Evolutionary conservation across 345 rosid species (phyloP), one percentile per base, ranked within the genome.

Genomic region (Eucalyptus polybractea): DNA sequence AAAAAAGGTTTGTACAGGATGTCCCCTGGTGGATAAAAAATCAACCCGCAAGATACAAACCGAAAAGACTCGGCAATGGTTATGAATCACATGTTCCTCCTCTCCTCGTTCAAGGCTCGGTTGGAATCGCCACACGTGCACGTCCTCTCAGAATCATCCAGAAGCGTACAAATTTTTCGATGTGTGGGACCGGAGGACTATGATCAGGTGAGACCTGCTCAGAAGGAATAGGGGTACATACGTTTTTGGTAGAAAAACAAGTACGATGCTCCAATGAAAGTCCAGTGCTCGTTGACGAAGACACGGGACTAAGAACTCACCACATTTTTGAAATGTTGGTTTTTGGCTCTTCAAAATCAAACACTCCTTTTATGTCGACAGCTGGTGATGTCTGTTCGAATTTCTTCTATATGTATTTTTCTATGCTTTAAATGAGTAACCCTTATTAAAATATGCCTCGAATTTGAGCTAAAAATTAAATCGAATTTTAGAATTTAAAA

Each of bases 131-230:
- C 22, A 69, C 42, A 69, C 21, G 40, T n/a, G 19, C 19, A 7
- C 11, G 0, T 2, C 0, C 24, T 69, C 33, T n/a, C 76, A 4
- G 1, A 37, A 1, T 31, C 22, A 69, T 15, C 42, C 80, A 1
- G 80, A 8, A 69, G 42, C 42, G 5, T 4, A 69, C 2, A 31
- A 69, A 4, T 31, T 69, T 31, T 69, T 69, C 6, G 19, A 31
- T 16, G 42, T 69, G 40, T 16, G 42, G 80, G 42, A 31, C 6
- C 22, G 2, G 42, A 15, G 22, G 24, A 31, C 42, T 31, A 33
- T n/a, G 2, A n/a, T 65, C 37, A 0, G 80, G 19, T 31, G 80
- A 69, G 22, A 69, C 22, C 10, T 31, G 80, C 40, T 31, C 0
- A 2, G 11, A 67, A 67, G 80, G 37, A 67, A 67, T 15, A 16